A percentile compares a stretch with the other conserved stretches of the same genome.
phyloP scores from a whole-genome alignment of 2,329 filamentous ascomycete genomes.

The Alternaria brassicicola region DNA sequence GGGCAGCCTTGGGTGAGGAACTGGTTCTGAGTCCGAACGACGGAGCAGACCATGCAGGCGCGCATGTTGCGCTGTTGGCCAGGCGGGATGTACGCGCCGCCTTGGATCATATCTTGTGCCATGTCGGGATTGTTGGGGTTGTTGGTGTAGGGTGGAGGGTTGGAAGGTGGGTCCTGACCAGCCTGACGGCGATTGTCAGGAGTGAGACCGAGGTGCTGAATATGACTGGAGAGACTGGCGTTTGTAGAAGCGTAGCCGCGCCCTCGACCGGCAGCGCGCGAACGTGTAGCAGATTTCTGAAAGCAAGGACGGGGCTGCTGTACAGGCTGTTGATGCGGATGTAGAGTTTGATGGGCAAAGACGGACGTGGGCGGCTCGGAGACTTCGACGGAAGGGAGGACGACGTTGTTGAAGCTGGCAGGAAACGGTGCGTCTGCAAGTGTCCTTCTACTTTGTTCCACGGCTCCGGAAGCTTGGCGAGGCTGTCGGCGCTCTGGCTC shows the following conservation, averaged over 20 bases:
- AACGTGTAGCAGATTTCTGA: background rate
- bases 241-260: constrained; percentile 6
- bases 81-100: constrained; percentile 70
- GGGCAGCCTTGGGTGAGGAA: constrained; percentile 90
- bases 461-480: constrained; percentile 26
- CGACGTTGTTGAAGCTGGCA: background rate
- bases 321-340: background rate
- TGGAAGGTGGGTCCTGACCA: background rate
- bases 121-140: background rate
- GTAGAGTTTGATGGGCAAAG: background rate
- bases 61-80: constrained; percentile 84
- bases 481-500: constrained; percentile 16
- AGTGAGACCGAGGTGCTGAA: background rate
- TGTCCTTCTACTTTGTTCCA: constrained; percentile 15
- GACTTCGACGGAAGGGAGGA: background rate
- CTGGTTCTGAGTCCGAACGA: constrained; percentile 82
- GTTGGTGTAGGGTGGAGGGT: constrained; percentile 1
- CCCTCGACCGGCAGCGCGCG: background rate
- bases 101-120: constrained; percentile 40
- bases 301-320: background rate
- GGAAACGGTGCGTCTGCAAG: constrained; percentile 15
- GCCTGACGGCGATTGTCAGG: background rate
- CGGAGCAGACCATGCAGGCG: constrained; percentile 98
- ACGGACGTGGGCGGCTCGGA: background rate
- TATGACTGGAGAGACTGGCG: constrained; percentile 1